A percentile compares a stretch with the other conserved stretches of the same genome.
phyloP scores from a whole-genome alignment of 2,329 filamentous ascomycete species.

The Fusarium camptoceras region DNA sequence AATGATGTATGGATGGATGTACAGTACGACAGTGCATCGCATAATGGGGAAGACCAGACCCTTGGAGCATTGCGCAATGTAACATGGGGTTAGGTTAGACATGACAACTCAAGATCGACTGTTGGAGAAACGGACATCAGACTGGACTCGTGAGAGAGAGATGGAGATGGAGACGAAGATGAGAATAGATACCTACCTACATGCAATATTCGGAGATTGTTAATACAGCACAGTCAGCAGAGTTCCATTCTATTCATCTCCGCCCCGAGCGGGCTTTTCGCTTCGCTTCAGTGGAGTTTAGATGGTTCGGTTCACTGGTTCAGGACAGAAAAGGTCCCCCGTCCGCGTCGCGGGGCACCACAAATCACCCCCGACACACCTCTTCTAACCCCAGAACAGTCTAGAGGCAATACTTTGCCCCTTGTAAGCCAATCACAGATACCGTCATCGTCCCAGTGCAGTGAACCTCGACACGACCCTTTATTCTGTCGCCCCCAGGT shows the following conservation, averaged over 20 bases:
- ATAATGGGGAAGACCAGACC: background rate
- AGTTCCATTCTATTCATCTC: constrained; percentile 8
- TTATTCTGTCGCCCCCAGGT: constrained; percentile 36
- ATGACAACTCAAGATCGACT: constrained; percentile 9
- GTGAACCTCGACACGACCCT: background rate
- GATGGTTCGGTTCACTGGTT: background rate
- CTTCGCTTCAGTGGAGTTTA: constrained; percentile 22
- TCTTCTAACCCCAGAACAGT: background rate
- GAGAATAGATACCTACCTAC: no score
- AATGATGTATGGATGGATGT: background rate
- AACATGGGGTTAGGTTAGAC: background rate
- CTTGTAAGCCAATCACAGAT: constrained; percentile 18
- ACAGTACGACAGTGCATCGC: background rate
- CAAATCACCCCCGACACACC: constrained; percentile 22
- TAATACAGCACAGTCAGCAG: constrained; percentile 8
- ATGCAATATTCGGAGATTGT: background rate
- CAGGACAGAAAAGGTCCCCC: background rate
- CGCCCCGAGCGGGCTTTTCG: constrained; percentile 18
- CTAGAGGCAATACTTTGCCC: background rate
- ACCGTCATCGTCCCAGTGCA: constrained; percentile 11
- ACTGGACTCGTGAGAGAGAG: background rate
- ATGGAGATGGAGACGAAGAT: background rate
- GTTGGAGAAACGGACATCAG: background rate
- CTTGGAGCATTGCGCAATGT: background rate
- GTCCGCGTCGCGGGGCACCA: constrained; percentile 14